Evolutionary conservation across 129 eudicot species (phyloP), one percentile per base, ranked within the genome.

Genomic region (Pulicaria dysenterica): DNA sequence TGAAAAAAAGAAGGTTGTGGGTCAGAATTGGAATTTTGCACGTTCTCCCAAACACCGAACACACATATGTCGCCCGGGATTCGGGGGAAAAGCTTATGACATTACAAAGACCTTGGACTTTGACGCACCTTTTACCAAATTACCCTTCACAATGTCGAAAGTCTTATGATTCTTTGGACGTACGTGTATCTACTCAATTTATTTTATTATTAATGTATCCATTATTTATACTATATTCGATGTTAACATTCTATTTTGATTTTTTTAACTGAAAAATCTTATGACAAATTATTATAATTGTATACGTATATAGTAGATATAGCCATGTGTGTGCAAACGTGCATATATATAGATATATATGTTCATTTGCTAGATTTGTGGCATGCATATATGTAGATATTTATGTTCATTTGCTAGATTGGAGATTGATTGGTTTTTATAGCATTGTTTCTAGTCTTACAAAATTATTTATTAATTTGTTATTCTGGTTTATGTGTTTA

Each of bases 41-140:
- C 81, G 69, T 76, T 68, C 75, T 76, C 81, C 75, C 54, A 76
- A 68, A 76, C 42, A 68, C 81, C 80, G 70, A 68, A 64, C 80
- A 75, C 79, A 68, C 63, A 76, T n/a, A 68, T 76, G 75, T 76
- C 81, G 75, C 69, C 75, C 81, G 81, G 75, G 75, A 76, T 68
- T 76, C 81, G 75, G 75, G 81, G 81, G 9, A 14, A 76, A 76
- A 76, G 81, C 5, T 17, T 76, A 54, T 43, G 39, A 76, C 74
- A 76, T 57, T 67, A 67, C 74, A 58, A 67, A 76, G 61, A 76
- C 74, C 70, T 76, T 76, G 75, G 81, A 76, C 81, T 76, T 76
- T 68, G 81, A 76, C 75, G 54, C 53, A 15, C 43, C 6, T 14
- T 15, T 76, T 49, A 76, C 75, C 53, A 67, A 46, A 45, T 38